Evolutionary conservation across 345 rosid species (phyloP).

Genomic region (Hirschfeldia incana): DNA sequence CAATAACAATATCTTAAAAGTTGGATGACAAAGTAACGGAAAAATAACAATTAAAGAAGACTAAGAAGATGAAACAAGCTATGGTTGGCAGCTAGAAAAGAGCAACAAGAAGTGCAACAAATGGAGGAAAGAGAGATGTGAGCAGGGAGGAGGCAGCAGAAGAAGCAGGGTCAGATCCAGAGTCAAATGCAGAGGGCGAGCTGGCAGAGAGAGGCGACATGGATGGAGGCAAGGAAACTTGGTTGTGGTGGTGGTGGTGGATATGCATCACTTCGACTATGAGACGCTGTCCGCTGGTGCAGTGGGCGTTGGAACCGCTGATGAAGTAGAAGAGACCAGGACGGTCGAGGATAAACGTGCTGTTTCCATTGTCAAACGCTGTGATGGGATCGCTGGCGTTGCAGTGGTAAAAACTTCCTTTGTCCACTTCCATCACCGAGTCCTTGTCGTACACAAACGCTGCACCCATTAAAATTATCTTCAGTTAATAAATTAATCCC

Average conservation of each 20-base stretch:
- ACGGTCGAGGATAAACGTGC: slow-evolving; percentile 54
- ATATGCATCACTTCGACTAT: slow-evolving; percentile 69
- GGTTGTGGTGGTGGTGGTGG: slow-evolving; percentile 50
- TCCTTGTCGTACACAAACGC: slow-evolving; percentile 72
- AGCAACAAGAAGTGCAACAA: slow-evolving; percentile 23
- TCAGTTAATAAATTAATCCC: not conserved
- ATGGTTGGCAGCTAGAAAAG: not conserved
- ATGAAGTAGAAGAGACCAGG: slow-evolving; percentile 82
- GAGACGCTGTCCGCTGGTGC: slow-evolving; percentile 69
- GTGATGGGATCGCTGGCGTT: slow-evolving; percentile 45
- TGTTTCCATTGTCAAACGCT: slow-evolving; percentile 62
- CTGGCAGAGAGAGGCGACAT: slow-evolving; percentile 30
- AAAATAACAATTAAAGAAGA: not conserved
- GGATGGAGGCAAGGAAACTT: slow-evolving; percentile 32
- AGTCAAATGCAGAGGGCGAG: not conserved
- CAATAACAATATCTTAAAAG: not conserved
- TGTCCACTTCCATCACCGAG: slow-evolving; percentile 73
- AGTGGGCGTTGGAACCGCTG: slow-evolving; percentile 60
- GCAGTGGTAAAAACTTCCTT: slow-evolving; percentile 78
- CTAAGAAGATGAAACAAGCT: slow-evolving; percentile 1
- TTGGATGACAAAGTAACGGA: slow-evolving; percentile 1
- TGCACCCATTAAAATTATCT: slow-evolving; percentile 11
- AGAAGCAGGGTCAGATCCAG: not conserved
- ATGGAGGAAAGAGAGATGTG: not conserved
- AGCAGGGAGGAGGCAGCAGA: slow-evolving; percentile 14